Percentiles rank a stretch among this genome's conserved stretches.
Conservation (phyloP, 2,329 filamentous ascomycete genomes). For the Penicillium sp. region DNA sequence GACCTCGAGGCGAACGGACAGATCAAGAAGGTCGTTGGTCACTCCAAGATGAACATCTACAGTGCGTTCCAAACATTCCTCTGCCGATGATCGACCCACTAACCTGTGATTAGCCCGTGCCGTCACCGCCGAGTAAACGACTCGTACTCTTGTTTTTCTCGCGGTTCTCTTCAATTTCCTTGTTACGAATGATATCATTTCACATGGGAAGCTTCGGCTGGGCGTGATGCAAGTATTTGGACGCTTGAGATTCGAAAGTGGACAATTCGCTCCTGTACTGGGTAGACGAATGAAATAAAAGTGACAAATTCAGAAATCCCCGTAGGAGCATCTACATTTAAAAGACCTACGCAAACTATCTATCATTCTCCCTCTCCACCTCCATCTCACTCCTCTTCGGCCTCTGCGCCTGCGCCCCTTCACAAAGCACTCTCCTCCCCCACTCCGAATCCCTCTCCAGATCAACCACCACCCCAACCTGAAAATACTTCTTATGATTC, state of each 20-base stretch:
- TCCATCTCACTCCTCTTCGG: conserved; percentile 46
- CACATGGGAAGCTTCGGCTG: conserved; percentile 34
- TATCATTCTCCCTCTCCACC: conserved; percentile 8
- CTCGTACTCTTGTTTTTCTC: conserved; percentile 30
- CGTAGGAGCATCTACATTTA: conserved; percentile 6
- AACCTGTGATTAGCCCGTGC: conserved; percentile 34
- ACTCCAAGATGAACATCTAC: conserved; percentile 99
- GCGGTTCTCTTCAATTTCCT: conserved; percentile 34
- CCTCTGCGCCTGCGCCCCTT: conserved; percentile 59
- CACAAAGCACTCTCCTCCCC: conserved; percentile 62
- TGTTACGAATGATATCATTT: conserved; percentile 39
- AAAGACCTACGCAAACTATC: too few relatives aligned
- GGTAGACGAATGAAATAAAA: conserved; percentile 32
- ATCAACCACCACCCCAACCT: conserved; percentile 66
- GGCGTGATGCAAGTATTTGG: conserved; percentile 34
- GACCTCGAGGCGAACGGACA: conserved; percentile 97
- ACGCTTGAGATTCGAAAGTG: conserved; percentile 27
- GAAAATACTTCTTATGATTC: conserved; percentile 72
- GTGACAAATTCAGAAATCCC: conserved; percentile 26
- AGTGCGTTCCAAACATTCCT: conserved; percentile 52
- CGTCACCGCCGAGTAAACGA: conserved; percentile 43
- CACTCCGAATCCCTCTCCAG: conserved; percentile 42
- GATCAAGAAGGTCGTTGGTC: conserved; percentile 95
- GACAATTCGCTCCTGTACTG: conserved; percentile 27
- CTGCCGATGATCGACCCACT: conserved; percentile 5